Evolutionary conservation across 1,284 basidiomycete genomes (phyloP).

Genomic region (Trametes hirsuta): DNA sequence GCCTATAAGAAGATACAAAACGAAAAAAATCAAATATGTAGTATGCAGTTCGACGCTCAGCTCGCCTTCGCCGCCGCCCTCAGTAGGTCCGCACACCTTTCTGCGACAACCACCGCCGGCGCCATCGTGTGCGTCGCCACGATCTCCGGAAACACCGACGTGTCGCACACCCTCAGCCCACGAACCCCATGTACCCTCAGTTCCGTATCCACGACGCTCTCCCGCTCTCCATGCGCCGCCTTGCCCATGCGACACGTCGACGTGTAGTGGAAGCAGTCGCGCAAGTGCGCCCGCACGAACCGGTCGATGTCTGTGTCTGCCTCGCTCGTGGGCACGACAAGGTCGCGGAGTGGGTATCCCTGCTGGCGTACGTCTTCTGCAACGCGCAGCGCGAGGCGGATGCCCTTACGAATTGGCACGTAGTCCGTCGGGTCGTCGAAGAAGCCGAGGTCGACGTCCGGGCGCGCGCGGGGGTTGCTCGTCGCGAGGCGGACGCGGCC

Average conservation of each 20-base stretch:
- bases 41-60: not conserved
- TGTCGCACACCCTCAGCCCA: conserved; percentile 45
- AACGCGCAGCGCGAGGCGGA: conserved; percentile 34
- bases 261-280: conserved; percentile 40
- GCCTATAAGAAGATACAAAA: too few relatives aligned
- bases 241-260: conserved; percentile 43
- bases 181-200: conserved; percentile 51
- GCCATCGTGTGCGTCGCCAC: conserved; percentile 41
- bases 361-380: conserved; percentile 32
- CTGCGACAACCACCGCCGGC: conserved; percentile 39
- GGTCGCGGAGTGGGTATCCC: conserved; percentile 38
- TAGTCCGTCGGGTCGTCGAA: conserved; percentile 33
- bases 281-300: conserved; percentile 28
- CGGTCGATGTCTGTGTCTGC: conserved; percentile 30
- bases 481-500: conserved; percentile 39
- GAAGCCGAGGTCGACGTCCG: conserved; percentile 37
- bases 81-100: conserved; percentile 34
- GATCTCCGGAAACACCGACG: conserved; percentile 43
- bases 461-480: conserved; percentile 35
- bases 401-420: conserved; percentile 28
- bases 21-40: too few relatives aligned
- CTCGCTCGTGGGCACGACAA: conserved; percentile 34
- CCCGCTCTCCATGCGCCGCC: conserved; percentile 21
- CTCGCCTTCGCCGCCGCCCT: not conserved
- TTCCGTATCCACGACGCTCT: conserved; percentile 51